Base-by-base conservation (phyloP, 495 filamentous ascomycete species). In the Penicillium manginii region DNA sequence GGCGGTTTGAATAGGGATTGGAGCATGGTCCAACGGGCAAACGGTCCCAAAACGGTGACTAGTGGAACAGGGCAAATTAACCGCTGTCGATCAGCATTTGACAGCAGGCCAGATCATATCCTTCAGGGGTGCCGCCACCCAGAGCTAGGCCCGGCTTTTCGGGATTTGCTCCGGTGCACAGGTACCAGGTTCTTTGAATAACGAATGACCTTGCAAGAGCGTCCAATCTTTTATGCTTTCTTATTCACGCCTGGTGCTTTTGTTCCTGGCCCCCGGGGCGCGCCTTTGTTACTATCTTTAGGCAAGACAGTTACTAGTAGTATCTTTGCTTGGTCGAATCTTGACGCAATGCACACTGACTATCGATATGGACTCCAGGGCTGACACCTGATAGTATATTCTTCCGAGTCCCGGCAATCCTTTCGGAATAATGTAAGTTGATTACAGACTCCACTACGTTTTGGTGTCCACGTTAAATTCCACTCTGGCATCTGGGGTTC, bases 81-180 rank as follows among this genome's bases (percentile, higher is more conserved):
- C 49, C 56, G 35, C 60, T 59, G 65, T 60, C 65, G 65, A 67
- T 67, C 65, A 55, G 18, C 51, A 62, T 67, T 67, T 67, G 65
- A 62, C 65, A 65, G 52, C 51, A 54, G 51, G 15, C 49, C 55
- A 58, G 33, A 57, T 54, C 46, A 62, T 48, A 39, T 46, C 19
- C 56, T 57, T 57, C 54, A 26, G 29, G 39, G 50, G 50, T 29
- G 17, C 42, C 54, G 39, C 19, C 22, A 11, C 21, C 45, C 22
- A 47, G 49, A n/a, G 40, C 4, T 26, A 47, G 21, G 17, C 42
- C 29, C 57, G 50, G 57, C 26, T 43, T 9, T 10, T 54, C 50
- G 57, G 57, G 43, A 54, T 54, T 50, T 59, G 57, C 43, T 50
- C 43, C 57, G 43, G 22, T 10, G 22, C 18, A 15, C 35, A n/a